phyloP scores from a whole-genome alignment of 2,329 filamentous ascomycete species.

The Geosmithia putterillii region DNA sequence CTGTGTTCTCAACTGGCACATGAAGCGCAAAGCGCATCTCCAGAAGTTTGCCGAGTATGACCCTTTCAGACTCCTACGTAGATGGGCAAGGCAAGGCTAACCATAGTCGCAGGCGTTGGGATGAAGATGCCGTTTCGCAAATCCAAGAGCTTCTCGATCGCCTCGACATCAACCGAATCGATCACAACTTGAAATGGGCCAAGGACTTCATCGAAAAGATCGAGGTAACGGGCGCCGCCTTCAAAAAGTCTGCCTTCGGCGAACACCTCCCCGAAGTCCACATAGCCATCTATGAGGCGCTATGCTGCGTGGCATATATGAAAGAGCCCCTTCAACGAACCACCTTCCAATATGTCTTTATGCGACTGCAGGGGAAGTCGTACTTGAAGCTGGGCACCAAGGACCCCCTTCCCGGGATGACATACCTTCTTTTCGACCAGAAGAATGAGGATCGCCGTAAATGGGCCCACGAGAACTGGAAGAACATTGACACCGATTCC shows the following conservation, averaged over 20 bases:
- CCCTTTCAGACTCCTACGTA: background rate
- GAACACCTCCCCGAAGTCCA: slow-evolving; percentile 46
- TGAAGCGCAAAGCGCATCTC: slow-evolving; percentile 49
- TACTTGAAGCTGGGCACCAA: slow-evolving; percentile 64
- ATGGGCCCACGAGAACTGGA: slow-evolving; percentile 26
- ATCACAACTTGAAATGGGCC: slow-evolving; percentile 44
- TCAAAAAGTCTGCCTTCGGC: slow-evolving; percentile 33
- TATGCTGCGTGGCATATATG: slow-evolving; percentile 76
- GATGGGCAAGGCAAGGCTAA: slow-evolving; percentile 7
- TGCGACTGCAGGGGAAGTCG: slow-evolving; percentile 58
- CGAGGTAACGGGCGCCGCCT: slow-evolving; percentile 30
- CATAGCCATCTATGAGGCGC: slow-evolving; percentile 73
- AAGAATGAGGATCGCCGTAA: slow-evolving; percentile 42
- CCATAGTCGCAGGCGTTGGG: slow-evolving; percentile 19
- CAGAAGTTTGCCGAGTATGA: slow-evolving; percentile 48
- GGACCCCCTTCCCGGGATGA: slow-evolving; percentile 68
- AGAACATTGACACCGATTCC: slow-evolving; percentile 38
- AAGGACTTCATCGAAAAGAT: slow-evolving; percentile 40
- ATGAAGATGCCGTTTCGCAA: slow-evolving; percentile 36
- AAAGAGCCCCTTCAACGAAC: slow-evolving; percentile 34
- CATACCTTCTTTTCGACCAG: slow-evolving; percentile 62
- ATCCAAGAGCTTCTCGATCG: slow-evolving; percentile 45
- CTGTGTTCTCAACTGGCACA: slow-evolving; percentile 66
- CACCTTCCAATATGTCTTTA: slow-evolving; percentile 73
- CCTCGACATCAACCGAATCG: slow-evolving; percentile 50